Evolutionary conservation across 495 filamentous ascomycete species (phyloP).

Genomic region (Daldinia vernicosa): DNA sequence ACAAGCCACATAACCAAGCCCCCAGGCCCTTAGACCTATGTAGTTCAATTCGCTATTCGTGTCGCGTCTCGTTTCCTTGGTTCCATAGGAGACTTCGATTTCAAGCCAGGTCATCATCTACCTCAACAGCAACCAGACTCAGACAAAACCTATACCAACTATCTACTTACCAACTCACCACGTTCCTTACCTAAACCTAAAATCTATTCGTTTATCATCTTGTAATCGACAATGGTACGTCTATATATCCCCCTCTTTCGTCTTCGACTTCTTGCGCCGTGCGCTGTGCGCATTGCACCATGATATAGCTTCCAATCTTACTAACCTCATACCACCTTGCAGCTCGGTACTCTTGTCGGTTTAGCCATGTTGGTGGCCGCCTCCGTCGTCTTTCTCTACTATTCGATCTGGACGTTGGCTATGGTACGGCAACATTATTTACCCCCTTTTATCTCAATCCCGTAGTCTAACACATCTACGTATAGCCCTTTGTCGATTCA

Average conservation of each 20-base stretch:
- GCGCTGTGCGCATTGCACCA: neutral
- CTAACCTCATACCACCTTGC: constrained; percentile 33
- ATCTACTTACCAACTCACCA: neutral
- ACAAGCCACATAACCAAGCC: constrained; percentile 1
- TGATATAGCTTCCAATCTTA: neutral
- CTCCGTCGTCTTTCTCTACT: constrained; percentile 96
- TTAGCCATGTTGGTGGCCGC: constrained; percentile 97
- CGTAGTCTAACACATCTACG: constrained; percentile 9
- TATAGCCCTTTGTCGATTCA: constrained; percentile 93
- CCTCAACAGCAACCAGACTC: constrained; percentile 6
- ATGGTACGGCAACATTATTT: constrained; percentile 69
- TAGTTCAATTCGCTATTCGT: constrained; percentile 12
- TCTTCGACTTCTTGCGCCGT: neutral
- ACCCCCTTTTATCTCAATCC: constrained; percentile 6
- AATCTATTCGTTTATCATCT: neutral
- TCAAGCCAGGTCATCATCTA: constrained; percentile 30
- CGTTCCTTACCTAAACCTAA: constrained; percentile 12
- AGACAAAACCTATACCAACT: neutral
- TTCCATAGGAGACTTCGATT: constrained; percentile 2
- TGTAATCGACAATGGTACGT: constrained; percentile 52
- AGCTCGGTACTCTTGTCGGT: constrained; percentile 97
- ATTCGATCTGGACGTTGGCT: constrained; percentile 95
- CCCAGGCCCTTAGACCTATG: neutral
- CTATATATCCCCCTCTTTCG: neutral
- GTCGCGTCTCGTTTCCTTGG: constrained; percentile 36